Evolutionary conservation across 345 rosid species (phyloP).

Genomic region (Rubroshorea leprosula): DNA sequence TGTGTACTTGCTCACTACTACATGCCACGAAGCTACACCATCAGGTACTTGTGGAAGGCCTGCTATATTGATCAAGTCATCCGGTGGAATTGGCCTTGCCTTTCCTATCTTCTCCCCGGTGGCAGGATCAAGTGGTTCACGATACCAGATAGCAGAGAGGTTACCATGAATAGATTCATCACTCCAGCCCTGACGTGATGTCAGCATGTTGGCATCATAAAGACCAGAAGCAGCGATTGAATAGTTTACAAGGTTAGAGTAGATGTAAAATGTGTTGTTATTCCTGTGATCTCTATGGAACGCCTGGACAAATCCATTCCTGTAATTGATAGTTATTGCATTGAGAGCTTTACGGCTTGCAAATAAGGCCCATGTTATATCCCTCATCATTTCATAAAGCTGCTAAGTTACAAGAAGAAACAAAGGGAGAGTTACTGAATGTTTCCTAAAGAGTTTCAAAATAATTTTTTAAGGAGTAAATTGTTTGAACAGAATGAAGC

Average conservation of each 20-base stretch:
- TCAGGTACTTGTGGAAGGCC: slow-evolving; percentile 89
- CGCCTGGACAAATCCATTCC: slow-evolving; percentile 95
- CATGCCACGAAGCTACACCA: slow-evolving; percentile 99
- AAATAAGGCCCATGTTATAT: slow-evolving; percentile 90
- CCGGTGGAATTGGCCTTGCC: slow-evolving; percentile 62
- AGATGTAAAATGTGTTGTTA: slow-evolving; percentile 80
- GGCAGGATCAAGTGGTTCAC: slow-evolving; percentile 75
- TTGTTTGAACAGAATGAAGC: background rate
- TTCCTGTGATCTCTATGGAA: slow-evolving; percentile 90
- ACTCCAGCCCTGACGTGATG: slow-evolving; percentile 61
- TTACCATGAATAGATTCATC: slow-evolving; percentile 67
- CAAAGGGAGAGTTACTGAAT: background rate
- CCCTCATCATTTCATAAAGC: slow-evolving; percentile 90
- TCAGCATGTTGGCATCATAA: slow-evolving; percentile 25
- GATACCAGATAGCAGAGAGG: slow-evolving; percentile 83
- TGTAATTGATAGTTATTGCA: slow-evolving; percentile 86
- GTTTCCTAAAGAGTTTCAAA: slow-evolving; percentile 5
- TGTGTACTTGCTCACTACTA: slow-evolving; percentile 82
- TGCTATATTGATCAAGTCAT: slow-evolving; percentile 88
- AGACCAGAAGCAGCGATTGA: slow-evolving; percentile 46
- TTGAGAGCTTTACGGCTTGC: slow-evolving; percentile 86
- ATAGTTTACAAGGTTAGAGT: slow-evolving; percentile 84
- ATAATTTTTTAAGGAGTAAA: background rate
- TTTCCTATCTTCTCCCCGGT: slow-evolving; percentile 75
- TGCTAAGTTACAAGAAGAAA: slow-evolving; percentile 24